phyloP scores from a whole-genome alignment of 257 asterid species.

The Solanum commersonii region DNA sequence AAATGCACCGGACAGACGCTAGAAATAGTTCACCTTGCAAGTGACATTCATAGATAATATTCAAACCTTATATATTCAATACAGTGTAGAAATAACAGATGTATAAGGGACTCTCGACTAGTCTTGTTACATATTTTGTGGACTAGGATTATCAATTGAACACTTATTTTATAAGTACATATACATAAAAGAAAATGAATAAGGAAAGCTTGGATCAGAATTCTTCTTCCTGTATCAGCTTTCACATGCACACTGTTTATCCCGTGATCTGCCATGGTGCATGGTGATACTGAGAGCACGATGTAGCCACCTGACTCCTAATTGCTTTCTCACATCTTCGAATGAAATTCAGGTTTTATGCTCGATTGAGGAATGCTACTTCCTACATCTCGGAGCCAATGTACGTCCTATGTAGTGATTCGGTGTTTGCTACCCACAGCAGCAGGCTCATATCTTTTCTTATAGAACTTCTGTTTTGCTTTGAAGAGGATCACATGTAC shows the following conservation, averaged over 20 bases:
- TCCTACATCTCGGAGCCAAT: too few relatives aligned
- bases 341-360: slow-evolving; percentile 1
- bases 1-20: neutral
- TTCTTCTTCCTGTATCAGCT: neutral
- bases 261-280: neutral
- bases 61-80: neutral
- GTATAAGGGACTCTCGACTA: neutral
- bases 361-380: slow-evolving; percentile 1
- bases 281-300: neutral
- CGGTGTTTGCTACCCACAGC: too few relatives aligned
- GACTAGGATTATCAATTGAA: neutral
- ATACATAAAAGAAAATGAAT: neutral
- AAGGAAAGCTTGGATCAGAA: neutral
- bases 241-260: neutral
- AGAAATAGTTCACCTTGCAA: neutral
- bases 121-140: neutral
- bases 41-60: neutral
- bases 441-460: slow-evolving; percentile 15
- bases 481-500: slow-evolving; percentile 39
- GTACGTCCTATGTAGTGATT: too few relatives aligned
- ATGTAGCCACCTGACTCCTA: neutral
- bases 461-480: slow-evolving; percentile 29
- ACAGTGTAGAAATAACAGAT: neutral
- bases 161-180: neutral
- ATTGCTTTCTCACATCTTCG: slow-evolving; percentile 28